phyloP scores from a whole-genome alignment of 1,284 basidiomycete genomes.

The Singerocomus inundabilis region DNA sequence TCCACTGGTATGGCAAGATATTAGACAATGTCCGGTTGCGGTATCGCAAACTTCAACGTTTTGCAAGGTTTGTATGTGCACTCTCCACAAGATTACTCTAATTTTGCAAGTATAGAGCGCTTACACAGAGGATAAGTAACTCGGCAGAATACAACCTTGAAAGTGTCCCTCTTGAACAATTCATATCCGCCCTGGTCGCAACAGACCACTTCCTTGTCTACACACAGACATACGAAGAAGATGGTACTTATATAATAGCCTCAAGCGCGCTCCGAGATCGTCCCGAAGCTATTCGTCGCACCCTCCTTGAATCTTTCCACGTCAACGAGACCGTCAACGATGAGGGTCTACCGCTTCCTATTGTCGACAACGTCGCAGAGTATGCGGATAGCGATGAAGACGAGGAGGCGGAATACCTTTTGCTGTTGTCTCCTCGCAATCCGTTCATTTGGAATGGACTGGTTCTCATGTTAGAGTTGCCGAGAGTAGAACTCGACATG shows the following conservation, averaged over 20 bases:
- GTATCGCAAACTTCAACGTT: constrained; percentile 92
- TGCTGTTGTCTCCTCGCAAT: constrained; percentile 84
- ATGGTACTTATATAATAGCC: constrained; percentile 93
- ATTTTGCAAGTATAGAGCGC: constrained; percentile 48
- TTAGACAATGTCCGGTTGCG: constrained; percentile 91
- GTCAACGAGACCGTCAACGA: constrained; percentile 60
- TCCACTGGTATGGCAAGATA: constrained; percentile 90
- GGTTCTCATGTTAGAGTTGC: constrained; percentile 72
- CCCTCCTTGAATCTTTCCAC: constrained; percentile 85
- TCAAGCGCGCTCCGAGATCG: constrained; percentile 80
- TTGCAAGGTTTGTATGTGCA: constrained; percentile 65
- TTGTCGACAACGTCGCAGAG: constrained; percentile 47
- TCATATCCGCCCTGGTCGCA: constrained; percentile 80
- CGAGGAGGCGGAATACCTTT: constrained; percentile 69
- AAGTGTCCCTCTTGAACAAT: constrained; percentile 73
- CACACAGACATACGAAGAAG: constrained; percentile 84
- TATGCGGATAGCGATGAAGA: constrained; percentile 50
- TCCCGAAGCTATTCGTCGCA: constrained; percentile 78
- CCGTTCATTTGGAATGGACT: constrained; percentile 95
- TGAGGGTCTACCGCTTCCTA: constrained; percentile 45
- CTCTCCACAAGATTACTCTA: constrained; percentile 1
- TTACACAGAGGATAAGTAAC: constrained; percentile 89
- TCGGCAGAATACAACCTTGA: constrained; percentile 93
- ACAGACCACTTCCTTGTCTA: constrained; percentile 96
- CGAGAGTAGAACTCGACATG: constrained; percentile 73